Base-by-base conservation (phyloP, 2,329 filamentous ascomycete species). In the Lasiodiplodia sp. region DNA sequence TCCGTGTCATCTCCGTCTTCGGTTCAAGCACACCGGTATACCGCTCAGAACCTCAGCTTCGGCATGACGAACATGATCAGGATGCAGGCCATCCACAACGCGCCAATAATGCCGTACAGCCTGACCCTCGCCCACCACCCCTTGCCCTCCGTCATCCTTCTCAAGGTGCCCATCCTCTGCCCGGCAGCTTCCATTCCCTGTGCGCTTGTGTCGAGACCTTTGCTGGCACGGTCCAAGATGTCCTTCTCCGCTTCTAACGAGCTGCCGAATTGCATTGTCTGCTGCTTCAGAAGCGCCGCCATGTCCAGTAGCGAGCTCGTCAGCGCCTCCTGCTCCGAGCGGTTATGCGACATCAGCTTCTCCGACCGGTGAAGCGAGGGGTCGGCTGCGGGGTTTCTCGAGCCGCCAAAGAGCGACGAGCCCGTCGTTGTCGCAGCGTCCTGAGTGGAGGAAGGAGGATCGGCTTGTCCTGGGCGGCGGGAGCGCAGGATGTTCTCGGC, bases 61-160 rank as follows among this genome's bases (percentile, higher is more conserved):
- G 95, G 95, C 77, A 93, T 83, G 63, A 95, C 86, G 82, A 95
- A 95, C 14, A 97, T 94, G 71, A 97, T 80, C 77, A 96, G 74
- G 44, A 97, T 82, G 21, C 93, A 87, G 31, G 88, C 81, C n/a
- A 96, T 74, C 90, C 93, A 95, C 71, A 97, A 79, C 37, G 88
- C 93, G 74, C 90, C 92, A 60, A 97, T 94, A 86, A 92, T 91
- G 49, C 85, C 91, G 83, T 96, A 97, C 70, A 97, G 84, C 81
- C 95, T 85, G 83, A 97, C 87, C 65, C 94, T 83, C 6, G 91
- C 94, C 88, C 87, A 93, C 91, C 92, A 96, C 0, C 94, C 94
- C 77, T 91, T 90, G 3, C 94, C 94, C 82, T 97, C 95, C 18
- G 91, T 93, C 89, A 97, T 93, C 65, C 86, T 86, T 73, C 88